A percentile compares a stretch with the other conserved stretches of the same genome.
Conservation (phyloP, 208 protist genomes). For the Leishmania tropica region DNA sequence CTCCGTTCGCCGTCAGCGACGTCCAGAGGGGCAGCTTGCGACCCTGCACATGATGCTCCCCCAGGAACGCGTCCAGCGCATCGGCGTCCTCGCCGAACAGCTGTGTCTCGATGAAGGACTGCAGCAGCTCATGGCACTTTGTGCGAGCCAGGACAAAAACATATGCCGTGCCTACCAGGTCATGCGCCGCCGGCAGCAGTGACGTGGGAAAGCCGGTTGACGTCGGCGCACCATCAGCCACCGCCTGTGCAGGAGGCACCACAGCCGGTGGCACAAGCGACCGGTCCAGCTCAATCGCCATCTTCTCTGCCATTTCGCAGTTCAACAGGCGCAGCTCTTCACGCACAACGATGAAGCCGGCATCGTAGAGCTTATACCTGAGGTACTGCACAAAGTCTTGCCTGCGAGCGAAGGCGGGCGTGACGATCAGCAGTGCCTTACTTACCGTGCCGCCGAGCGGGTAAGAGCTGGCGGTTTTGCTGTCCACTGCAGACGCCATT, state of each 20-base stretch:
- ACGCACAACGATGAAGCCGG: constrained; percentile 83
- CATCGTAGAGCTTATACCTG: constrained; percentile 82
- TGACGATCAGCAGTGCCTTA: constrained; percentile 69
- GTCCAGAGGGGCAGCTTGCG: constrained; percentile 35
- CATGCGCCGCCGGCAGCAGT: constrained; percentile 26
- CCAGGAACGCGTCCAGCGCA: constrained; percentile 15
- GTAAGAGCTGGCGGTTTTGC: constrained; percentile 19
- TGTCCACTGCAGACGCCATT: constrained; percentile 4
- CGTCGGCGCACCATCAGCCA: neutral
- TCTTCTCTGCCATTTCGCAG: constrained; percentile 67
- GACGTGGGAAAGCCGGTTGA: constrained; percentile 26
- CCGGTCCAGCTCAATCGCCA: constrained; percentile 55
- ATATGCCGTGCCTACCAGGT: constrained; percentile 70
- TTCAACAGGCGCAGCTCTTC: constrained; percentile 84
- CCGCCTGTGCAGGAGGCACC: neutral
- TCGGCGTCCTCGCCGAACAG: constrained; percentile 51
- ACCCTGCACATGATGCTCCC: constrained; percentile 28
- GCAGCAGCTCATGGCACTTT: constrained; percentile 65
- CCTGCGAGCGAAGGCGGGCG: constrained; percentile 56
- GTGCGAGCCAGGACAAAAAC: constrained; percentile 76
- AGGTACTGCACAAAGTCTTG: constrained; percentile 72
- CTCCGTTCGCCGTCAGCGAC: constrained; percentile 37
- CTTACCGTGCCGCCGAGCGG: constrained; percentile 66
- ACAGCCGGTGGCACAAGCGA: constrained; percentile 9
- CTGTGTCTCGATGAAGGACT: constrained; percentile 46